Evolutionary conservation across 495 filamentous ascomycete species (phyloP), one percentile per base, ranked within the genome.

Genomic region (Penicillium paxilli): DNA sequence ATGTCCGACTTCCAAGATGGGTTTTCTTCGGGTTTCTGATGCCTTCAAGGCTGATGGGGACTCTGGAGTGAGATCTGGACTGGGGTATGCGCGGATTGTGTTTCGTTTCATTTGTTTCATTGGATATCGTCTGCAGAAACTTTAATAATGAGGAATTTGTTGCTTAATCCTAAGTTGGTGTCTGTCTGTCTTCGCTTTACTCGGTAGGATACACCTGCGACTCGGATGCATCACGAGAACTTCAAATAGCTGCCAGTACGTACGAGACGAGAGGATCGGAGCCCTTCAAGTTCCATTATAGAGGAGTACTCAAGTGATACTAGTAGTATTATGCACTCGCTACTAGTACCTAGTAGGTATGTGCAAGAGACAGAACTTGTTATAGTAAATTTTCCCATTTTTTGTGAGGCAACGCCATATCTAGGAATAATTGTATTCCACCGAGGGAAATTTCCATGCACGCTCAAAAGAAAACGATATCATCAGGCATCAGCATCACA

Each of bases 401-500:
- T 59, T 59, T 54, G 47, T 41, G 35, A 17, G 47, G 44, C 26
- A 42, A 16, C 42, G 44, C 44, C 54, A 57, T 48, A 38, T 17
- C 44, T 38, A 42, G 44, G 25, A 47, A 47, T 17, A 30, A 23
- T 56, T 19, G 38, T 52, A 47, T 40, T 47, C 14, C 46, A 45
- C 40, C n/a, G 20, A 49, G 16, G 44, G 21, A 35, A 35, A 25
- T 33, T 41, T 49, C 51, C 46, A 53, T 41, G 38, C 48, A 49
- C 42, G 50, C 52, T 53, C 30, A 33, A 21, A 45, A 52, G 46
- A 16, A n/a, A 51, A n/a, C 35, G 32, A 40, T 56, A 51, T 46
- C 42, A 60, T 49, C 46, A 60, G 35, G 51, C 53, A 46, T 48
- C 33, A 58, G 44, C 50, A 46, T 44, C 25, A 58, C 37, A 25